Percentiles rank a stretch among this genome's conserved stretches.
phyloP scores from a whole-genome alignment of 2,329 filamentous ascomycete species.

The Fusarium nanum region DNA sequence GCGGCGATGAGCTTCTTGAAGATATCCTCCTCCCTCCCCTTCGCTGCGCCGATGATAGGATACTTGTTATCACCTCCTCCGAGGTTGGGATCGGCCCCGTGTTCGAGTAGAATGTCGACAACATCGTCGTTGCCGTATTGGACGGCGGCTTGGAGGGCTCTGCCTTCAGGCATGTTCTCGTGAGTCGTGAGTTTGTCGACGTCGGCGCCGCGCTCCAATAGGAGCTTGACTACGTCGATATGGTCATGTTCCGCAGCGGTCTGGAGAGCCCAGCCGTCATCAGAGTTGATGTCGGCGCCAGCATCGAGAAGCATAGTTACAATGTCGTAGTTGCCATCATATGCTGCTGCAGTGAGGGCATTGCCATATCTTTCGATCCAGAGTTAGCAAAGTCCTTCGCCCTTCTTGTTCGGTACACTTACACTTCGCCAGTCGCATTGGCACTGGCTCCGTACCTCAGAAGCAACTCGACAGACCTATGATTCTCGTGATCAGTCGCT shows the following conservation, averaged over 20 bases:
- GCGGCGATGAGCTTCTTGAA: constrained; percentile 51
- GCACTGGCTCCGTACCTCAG: constrained; percentile 52
- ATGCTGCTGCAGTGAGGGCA: constrained; percentile 52
- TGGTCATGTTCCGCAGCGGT: constrained; percentile 53
- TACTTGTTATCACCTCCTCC: constrained; percentile 50
- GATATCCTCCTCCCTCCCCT: constrained; percentile 51
- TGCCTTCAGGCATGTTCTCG: constrained; percentile 49
- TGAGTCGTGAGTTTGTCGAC: constrained; percentile 49
- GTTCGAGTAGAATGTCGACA: constrained; percentile 53
- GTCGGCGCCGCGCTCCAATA: constrained; percentile 51
- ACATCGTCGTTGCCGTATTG: constrained; percentile 52
- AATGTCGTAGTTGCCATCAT: constrained; percentile 50
- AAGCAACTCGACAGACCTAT: constrained; percentile 52
- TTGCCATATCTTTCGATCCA: constrained; percentile 36
- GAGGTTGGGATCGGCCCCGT: constrained; percentile 52
- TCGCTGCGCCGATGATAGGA: constrained; percentile 54
- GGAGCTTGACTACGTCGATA: constrained; percentile 50
- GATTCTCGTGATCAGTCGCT: constrained; percentile 52
- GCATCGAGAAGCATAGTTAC: constrained; percentile 50
- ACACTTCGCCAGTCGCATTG: constrained; percentile 55
- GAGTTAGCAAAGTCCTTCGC: background rate
- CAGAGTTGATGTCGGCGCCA: constrained; percentile 51
- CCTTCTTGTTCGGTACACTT: accelerated
- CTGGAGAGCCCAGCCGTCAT: constrained; percentile 54
- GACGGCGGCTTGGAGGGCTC: constrained; percentile 55